phyloP scores from a whole-genome alignment of 176 grass and related monocot species.

The Oryza brachyantha region DNA sequence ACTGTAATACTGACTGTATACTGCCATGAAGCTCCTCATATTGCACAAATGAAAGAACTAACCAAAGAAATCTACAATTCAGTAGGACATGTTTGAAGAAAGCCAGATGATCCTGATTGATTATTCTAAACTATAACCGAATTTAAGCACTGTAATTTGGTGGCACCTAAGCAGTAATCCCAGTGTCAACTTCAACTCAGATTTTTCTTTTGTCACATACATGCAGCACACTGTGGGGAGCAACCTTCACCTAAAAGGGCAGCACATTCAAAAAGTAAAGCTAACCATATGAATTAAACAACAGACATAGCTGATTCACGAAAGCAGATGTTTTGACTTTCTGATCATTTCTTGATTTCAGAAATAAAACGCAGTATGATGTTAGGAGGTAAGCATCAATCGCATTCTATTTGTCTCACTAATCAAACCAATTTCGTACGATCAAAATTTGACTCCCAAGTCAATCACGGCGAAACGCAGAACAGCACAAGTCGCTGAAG shows the following conservation, averaged over 20 bases:
- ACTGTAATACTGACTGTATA: neutral
- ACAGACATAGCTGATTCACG: neutral
- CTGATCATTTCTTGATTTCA: neutral
- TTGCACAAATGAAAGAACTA: neutral
- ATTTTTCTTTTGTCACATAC: neutral
- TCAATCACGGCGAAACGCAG: neutral
- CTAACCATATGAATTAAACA: neutral
- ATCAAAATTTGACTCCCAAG: neutral
- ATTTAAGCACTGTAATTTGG: neutral
- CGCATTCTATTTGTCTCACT: neutral
- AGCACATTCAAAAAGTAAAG: conserved; percentile 1
- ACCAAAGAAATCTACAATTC: neutral
- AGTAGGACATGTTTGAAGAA: neutral
- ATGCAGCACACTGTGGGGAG: neutral
- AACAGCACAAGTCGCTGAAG: neutral
- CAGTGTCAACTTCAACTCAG: neutral
- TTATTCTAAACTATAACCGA: neutral
- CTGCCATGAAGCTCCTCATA: neutral
- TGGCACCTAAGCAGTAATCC: conserved; percentile 2
- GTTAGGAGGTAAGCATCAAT: neutral
- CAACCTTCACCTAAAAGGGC: neutral
- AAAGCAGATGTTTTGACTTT: neutral
- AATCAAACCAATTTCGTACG: neutral
- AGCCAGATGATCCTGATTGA: neutral
- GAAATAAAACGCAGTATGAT: neutral